Evolutionary conservation across 257 asterid genomes (phyloP), one percentile per base, ranked within the genome.

Genomic region (Schizonepeta tenuifolia): DNA sequence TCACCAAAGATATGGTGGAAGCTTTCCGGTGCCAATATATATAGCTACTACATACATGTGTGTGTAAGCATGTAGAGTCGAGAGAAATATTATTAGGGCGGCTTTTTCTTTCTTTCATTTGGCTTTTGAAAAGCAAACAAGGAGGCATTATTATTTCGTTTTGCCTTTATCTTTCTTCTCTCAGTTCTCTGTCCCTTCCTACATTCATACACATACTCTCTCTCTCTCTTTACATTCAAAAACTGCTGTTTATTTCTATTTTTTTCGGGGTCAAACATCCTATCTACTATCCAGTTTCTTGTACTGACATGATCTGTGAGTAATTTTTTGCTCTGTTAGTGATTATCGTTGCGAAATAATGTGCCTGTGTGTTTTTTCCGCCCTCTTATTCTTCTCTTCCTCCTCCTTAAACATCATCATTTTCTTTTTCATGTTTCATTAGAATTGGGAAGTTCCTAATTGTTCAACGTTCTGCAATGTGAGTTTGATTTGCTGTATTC

Each of bases 241-340:
- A 36, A 10, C 80, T 77, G 78, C 62, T 81, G 76, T 65, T 70
- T 31, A 20, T 58, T 75, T 69, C 70, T 54, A 41, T 57, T 56
- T 73, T 62, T 58, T 40, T 36, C 0, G 69, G 72, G 56, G 66
- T 71, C 76, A 43, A 43, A 63, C 75, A 47, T 49, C 22, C 35
- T 53, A 58, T 75, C 68, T 59, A 67, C 35, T 53, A 58, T 75
- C 68, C 63, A 67, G 24, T 71, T 71, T 65, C 71, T 57, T 60
- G 20, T 57, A 53, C 58, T 70, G 79, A 40, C 76, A 85, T 83
- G 84, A 76, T 86, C 88, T 67, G 85, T 78, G 77, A 76, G 93
- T 76, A 62, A 36, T 28, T 62, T 49, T 47, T 72, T 69, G 43
- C 26, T 38, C 46, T 54, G 1, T 44, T 74, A 15, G 46, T 51